phyloP scores from a whole-genome alignment of 192 early-diverging fungal species.

The Coemansia sp. region DNA sequence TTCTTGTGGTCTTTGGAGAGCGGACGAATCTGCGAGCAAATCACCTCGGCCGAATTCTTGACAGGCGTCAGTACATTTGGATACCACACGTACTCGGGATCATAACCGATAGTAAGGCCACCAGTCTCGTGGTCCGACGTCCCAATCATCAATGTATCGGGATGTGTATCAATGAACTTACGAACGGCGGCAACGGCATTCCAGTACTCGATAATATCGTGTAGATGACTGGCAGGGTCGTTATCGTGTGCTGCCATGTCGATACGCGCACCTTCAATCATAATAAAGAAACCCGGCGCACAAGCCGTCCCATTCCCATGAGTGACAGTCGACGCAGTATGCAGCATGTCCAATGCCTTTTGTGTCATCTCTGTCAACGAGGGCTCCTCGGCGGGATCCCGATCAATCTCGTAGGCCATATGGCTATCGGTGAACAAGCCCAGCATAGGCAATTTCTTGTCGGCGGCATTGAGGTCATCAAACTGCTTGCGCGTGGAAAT shows the following conservation, averaged over 20 bases:
- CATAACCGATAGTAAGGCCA: constrained; percentile 54
- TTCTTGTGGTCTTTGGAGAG: not conserved
- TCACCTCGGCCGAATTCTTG: constrained; percentile 27
- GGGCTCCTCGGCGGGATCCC: constrained; percentile 42
- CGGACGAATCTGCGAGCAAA: constrained; percentile 16
- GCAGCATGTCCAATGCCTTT: constrained; percentile 43
- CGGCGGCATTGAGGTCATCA: constrained; percentile 9
- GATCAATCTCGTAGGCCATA: constrained; percentile 57
- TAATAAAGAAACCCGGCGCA: constrained; percentile 55
- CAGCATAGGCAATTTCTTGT: constrained; percentile 45
- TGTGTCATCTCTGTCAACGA: constrained; percentile 57
- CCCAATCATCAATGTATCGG: constrained; percentile 56
- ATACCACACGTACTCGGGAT: constrained; percentile 58
- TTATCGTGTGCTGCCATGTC: constrained; percentile 63
- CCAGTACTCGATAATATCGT: constrained; percentile 62
- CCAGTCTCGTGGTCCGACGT: constrained; percentile 69
- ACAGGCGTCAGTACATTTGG: constrained; percentile 36
- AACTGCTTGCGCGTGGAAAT: constrained; percentile 16
- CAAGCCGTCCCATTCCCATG: not conserved
- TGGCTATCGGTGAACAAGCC: constrained; percentile 52
- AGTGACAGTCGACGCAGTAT: not conserved
- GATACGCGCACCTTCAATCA: constrained; percentile 65
- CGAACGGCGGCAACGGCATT: constrained; percentile 51
- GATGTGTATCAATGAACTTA: constrained; percentile 47
- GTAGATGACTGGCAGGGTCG: constrained; percentile 60